Evolutionary conservation across 345 rosid species (phyloP).

Genomic region (Barbarea vulgaris): DNA sequence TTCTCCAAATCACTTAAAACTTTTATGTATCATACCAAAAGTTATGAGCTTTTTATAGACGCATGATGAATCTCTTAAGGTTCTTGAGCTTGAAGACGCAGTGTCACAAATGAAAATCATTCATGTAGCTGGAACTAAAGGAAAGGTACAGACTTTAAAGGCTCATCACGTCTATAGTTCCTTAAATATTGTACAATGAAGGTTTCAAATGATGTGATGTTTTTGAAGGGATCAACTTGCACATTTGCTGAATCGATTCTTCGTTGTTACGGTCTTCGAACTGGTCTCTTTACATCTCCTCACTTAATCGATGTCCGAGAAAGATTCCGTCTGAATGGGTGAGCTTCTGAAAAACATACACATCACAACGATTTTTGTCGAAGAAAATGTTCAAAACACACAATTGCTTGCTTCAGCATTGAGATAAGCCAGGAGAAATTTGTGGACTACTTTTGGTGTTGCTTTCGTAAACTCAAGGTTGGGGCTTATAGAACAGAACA

Average conservation of each 20-base stretch:
- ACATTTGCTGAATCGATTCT: conserved; percentile 84
- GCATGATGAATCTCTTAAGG: conserved; percentile 44
- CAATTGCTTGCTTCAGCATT: conserved; percentile 49
- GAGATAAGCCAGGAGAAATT: conserved; percentile 86
- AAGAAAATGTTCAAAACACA: background rate
- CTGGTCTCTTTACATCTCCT: conserved; percentile 96
- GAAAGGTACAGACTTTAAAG: conserved; percentile 59
- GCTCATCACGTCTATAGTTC: background rate
- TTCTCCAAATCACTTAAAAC: background rate
- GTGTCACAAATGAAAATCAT: conserved; percentile 76
- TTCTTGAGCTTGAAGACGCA: conserved; percentile 75
- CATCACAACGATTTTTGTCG: background rate
- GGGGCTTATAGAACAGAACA: background rate
- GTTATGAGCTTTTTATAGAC: conserved; percentile 3
- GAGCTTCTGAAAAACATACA: conserved; percentile 38
- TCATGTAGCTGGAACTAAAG: conserved; percentile 98
- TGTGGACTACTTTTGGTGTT: conserved; percentile 96
- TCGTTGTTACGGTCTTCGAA: conserved; percentile 76
- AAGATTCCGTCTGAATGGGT: conserved; percentile 92
- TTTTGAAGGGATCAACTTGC: conserved; percentile 84
- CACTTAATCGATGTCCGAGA: conserved; percentile 91
- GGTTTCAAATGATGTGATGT: background rate
- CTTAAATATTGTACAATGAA: background rate
- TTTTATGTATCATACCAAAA: background rate
- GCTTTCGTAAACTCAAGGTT: conserved; percentile 92